Evolutionary conservation across 2,329 filamentous ascomycete species (phyloP).

Genomic region (Sporothrix mexicana): DNA sequence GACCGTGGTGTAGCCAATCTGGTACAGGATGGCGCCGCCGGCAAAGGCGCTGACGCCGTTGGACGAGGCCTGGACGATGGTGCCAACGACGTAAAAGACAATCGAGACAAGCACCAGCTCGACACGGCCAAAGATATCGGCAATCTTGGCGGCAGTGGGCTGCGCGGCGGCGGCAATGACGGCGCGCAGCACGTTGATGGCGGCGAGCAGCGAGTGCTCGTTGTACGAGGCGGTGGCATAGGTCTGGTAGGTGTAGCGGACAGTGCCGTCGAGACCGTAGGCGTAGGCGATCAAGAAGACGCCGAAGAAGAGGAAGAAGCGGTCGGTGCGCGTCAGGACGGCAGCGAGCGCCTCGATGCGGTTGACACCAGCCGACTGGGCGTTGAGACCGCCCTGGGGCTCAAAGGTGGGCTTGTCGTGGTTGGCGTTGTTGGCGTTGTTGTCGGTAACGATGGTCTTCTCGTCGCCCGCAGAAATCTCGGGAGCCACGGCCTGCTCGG

Average conservation of each 20-base stretch:
- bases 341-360: constrained; percentile 63
- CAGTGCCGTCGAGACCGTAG: constrained; percentile 65
- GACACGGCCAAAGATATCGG: constrained; percentile 66
- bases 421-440: neutral
- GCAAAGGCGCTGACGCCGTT: constrained; percentile 57
- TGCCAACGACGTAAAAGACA: constrained; percentile 48
- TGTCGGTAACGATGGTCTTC: no score
- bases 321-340: constrained; percentile 59
- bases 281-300: constrained; percentile 69
- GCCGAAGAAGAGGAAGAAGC: constrained; percentile 58
- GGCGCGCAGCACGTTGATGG: constrained; percentile 52
- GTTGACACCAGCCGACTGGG: constrained; percentile 59
- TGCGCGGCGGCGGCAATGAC: constrained; percentile 43
- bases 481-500: neutral
- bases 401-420: neutral
- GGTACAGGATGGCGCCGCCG: constrained; percentile 65
- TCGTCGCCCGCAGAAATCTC: neutral
- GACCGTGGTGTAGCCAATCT: constrained; percentile 67
- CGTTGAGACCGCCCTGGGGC: neutral
- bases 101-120: constrained; percentile 63
- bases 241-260: constrained; percentile 63
- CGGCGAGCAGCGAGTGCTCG: constrained; percentile 61
- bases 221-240: constrained; percentile 57
- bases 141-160: constrained; percentile 65
- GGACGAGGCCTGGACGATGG: constrained; percentile 61